Conservation (phyloP, 495 filamentous ascomycete genomes). For the Podospora sp. region DNA sequence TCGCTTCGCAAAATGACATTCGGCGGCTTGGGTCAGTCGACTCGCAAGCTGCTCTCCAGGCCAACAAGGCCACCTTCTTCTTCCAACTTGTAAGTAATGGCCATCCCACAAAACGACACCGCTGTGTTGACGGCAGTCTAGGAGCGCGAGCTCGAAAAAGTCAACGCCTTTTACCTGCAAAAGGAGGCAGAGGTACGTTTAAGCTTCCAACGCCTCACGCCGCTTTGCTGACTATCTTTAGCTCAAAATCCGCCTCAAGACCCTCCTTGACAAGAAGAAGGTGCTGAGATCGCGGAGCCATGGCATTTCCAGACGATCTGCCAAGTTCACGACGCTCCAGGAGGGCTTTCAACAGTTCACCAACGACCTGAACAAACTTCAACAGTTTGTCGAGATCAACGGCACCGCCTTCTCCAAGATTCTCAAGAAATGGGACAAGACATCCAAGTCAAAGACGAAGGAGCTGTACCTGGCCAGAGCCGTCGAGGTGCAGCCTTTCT, state of each 20-base stretch:
- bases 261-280: conserved; percentile 91
- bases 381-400: conserved; percentile 98
- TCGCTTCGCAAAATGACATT: conserved; percentile 70
- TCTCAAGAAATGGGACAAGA: conserved; percentile 99
- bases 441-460: conserved; percentile 97
- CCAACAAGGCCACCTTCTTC: conserved; percentile 98
- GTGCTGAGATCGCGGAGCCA: conserved; percentile 75
- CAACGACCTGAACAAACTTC: conserved; percentile 92
- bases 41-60: conserved; percentile 88
- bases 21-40: conserved; percentile 55
- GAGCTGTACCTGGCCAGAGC: conserved; percentile 94
- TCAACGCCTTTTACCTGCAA: conserved; percentile 96
- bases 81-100: conserved; percentile 83
- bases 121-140: conserved; percentile 44
- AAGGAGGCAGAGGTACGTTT: conserved; percentile 90
- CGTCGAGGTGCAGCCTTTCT: conserved; percentile 96
- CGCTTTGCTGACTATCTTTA: conserved; percentile 36
- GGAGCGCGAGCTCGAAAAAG: conserved; percentile 97
- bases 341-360: conserved; percentile 97
- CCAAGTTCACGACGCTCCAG: conserved; percentile 88
- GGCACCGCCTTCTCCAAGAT: conserved; percentile 98
- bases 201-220: neutral
- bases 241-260: conserved; percentile 90
- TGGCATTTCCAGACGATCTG: conserved; percentile 77
- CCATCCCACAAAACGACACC: neutral